Evolutionary conservation across 345 rosid genomes (phyloP).

Genomic region (Populus alba): DNA sequence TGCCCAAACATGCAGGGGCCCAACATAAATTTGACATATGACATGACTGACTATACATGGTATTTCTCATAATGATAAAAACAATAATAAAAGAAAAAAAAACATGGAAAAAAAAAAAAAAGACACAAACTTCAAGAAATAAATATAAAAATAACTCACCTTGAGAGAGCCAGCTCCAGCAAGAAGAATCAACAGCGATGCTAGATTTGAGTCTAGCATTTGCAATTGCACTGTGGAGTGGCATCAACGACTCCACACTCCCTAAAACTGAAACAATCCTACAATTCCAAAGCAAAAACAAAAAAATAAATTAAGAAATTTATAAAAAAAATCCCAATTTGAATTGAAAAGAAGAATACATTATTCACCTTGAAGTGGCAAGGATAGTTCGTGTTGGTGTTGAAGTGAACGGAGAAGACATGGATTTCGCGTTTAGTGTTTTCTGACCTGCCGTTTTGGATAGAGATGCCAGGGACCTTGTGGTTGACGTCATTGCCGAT

Average conservation of each 20-base stretch:
- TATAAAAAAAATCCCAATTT: neutral
- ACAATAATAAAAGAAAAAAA: neutral
- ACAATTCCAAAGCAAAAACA: neutral
- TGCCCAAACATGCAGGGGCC: neutral
- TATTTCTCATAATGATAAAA: neutral
- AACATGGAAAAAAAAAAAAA: neutral
- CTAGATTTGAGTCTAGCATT: slow-evolving; percentile 74
- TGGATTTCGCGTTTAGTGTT: slow-evolving; percentile 16
- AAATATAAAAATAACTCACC: slow-evolving; percentile 34
- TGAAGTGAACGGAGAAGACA: slow-evolving; percentile 34
- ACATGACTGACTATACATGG: neutral
- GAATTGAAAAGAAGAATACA: neutral
- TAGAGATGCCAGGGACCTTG: slow-evolving; percentile 39
- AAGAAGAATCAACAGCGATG: slow-evolving; percentile 78
- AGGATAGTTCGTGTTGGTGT: slow-evolving; percentile 36
- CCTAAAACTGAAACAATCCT: slow-evolving; percentile 67
- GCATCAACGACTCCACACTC: slow-evolving; percentile 68
- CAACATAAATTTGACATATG: neutral
- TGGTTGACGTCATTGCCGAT: slow-evolving; percentile 32
- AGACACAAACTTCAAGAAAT: neutral
- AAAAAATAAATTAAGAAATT: neutral
- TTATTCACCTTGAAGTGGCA: slow-evolving; percentile 47
- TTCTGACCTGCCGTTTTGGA: slow-evolving; percentile 30
- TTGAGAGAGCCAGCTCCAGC: slow-evolving; percentile 91
- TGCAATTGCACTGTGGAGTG: slow-evolving; percentile 78